Evolutionary conservation across 352 stramenopile genomes (phyloP).

Genomic region (Phytophthora megakarya): DNA sequence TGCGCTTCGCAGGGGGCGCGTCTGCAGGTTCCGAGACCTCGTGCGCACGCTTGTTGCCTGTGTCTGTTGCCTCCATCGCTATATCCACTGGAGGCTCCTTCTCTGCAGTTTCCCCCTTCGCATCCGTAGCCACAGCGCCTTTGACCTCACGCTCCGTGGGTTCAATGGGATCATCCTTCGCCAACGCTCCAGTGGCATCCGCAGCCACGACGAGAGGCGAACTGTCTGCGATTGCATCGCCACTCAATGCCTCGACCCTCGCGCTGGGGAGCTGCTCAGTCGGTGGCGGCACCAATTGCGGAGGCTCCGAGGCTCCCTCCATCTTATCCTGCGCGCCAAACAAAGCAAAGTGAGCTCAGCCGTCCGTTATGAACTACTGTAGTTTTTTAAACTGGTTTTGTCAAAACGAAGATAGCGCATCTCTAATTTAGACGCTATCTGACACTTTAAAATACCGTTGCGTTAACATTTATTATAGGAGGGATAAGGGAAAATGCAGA

Average conservation of each 20-base stretch:
- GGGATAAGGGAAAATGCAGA: too few relatives aligned
- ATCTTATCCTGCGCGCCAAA: constrained; percentile 22
- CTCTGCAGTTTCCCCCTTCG: too few relatives aligned
- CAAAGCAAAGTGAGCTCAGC: constrained; percentile 23
- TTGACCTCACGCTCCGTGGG: background rate
- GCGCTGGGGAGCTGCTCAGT: background rate
- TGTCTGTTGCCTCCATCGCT: background rate
- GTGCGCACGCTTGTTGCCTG: constrained; percentile 25
- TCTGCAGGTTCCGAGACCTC: constrained; percentile 14
- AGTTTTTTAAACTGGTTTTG: too few relatives aligned
- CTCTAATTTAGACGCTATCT: too few relatives aligned
- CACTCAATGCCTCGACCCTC: background rate
- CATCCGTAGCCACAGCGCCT: too few relatives aligned
- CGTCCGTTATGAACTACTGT: too few relatives aligned
- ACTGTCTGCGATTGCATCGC: background rate
- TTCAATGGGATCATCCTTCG: too few relatives aligned
- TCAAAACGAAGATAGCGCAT: too few relatives aligned
- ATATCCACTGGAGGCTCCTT: too few relatives aligned
- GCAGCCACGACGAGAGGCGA: background rate
- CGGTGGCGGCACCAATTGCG: background rate
- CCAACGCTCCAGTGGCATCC: background rate
- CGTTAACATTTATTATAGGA: too few relatives aligned
- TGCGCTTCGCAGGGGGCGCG: constrained; percentile 24
- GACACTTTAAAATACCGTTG: too few relatives aligned
- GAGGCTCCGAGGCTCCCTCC: constrained; percentile 8